Conservation (phyloP, 495 filamentous ascomycete genomes). For the Annulohypoxylon bovei region DNA sequence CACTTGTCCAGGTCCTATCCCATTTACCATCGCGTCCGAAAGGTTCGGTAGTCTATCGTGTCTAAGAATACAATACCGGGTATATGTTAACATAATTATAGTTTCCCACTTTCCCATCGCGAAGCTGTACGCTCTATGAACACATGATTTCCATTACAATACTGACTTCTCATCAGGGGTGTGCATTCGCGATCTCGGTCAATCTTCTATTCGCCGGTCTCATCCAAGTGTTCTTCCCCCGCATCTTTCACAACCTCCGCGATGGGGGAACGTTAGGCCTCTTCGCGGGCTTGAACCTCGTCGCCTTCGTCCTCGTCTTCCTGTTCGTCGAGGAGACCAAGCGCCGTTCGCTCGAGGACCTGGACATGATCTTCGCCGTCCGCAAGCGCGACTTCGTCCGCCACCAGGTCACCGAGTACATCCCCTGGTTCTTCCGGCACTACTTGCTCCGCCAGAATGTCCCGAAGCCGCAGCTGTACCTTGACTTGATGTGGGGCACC, state of each 20-base stretch:
- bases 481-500: constrained; percentile 40
- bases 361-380: constrained; percentile 46
- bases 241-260: constrained; percentile 29
- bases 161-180: constrained; percentile 34
- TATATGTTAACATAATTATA: constrained; percentile 12
- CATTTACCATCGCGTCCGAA: constrained; percentile 49
- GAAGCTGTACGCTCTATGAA: constrained; percentile 41
- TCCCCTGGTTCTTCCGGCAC: constrained; percentile 45
- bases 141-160: background rate
- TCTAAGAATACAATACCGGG: background rate
- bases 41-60: constrained; percentile 17
- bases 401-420: constrained; percentile 39
- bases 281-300: constrained; percentile 44
- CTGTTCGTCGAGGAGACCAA: constrained; percentile 49
- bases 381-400: constrained; percentile 45
- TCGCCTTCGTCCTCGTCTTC: constrained; percentile 46
- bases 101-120: constrained; percentile 50
- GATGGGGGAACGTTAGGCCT: constrained; percentile 39
- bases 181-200: constrained; percentile 48
- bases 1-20: constrained; percentile 42
- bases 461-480: constrained; percentile 29
- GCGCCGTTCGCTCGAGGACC: constrained; percentile 44
- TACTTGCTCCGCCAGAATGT: constrained; percentile 27
- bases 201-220: constrained; percentile 50
- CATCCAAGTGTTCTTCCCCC: constrained; percentile 51